Conservation (phyloP, 2,329 filamentous ascomycete genomes). For the Huntiella moniliformis region DNA sequence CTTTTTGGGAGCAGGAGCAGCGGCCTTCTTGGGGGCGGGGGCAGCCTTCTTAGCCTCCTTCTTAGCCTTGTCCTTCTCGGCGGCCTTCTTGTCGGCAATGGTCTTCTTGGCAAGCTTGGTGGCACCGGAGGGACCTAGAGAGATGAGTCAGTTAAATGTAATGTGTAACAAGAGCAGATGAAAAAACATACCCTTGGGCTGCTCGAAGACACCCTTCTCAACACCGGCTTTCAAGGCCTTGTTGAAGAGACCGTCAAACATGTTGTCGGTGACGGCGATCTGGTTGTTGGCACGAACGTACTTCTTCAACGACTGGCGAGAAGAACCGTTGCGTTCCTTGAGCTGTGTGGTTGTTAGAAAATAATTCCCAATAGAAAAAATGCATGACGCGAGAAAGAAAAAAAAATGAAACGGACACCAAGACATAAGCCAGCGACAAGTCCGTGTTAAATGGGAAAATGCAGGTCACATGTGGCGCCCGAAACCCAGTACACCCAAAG, state of each 20-base stretch:
- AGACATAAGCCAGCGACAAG: background rate
- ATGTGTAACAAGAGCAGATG: slow-evolving; percentile 13
- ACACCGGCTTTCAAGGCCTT: slow-evolving; percentile 65
- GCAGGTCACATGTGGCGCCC: background rate
- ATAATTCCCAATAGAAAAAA: background rate
- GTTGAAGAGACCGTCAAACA: slow-evolving; percentile 64
- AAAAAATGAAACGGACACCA: slow-evolving; percentile 2
- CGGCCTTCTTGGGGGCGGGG: slow-evolving; percentile 4
- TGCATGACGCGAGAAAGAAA: slow-evolving; percentile 11
- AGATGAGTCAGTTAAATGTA: background rate
- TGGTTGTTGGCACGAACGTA: slow-evolving; percentile 38
- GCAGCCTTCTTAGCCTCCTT: slow-evolving; percentile 14
- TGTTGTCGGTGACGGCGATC: slow-evolving; percentile 29
- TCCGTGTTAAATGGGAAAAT: too few species aligned
- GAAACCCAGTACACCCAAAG: slow-evolving; percentile 5
- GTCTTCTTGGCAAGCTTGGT: slow-evolving; percentile 83
- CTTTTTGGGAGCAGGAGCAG: slow-evolving; percentile 1
- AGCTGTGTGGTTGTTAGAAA: slow-evolving; percentile 32
- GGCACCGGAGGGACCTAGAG: slow-evolving; percentile 58
- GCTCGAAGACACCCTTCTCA: slow-evolving; percentile 70
- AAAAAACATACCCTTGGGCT: slow-evolving; percentile 60
- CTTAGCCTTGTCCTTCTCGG: slow-evolving; percentile 17
- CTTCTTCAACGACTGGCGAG: slow-evolving; percentile 43
- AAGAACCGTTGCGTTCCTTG: slow-evolving; percentile 44
- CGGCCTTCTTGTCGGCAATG: slow-evolving; percentile 15